These are phyloP conservation scores for Trifolium fragiferum DNA, from an alignment of 306 rosid species.

Conservation along the genomic window DNA sequence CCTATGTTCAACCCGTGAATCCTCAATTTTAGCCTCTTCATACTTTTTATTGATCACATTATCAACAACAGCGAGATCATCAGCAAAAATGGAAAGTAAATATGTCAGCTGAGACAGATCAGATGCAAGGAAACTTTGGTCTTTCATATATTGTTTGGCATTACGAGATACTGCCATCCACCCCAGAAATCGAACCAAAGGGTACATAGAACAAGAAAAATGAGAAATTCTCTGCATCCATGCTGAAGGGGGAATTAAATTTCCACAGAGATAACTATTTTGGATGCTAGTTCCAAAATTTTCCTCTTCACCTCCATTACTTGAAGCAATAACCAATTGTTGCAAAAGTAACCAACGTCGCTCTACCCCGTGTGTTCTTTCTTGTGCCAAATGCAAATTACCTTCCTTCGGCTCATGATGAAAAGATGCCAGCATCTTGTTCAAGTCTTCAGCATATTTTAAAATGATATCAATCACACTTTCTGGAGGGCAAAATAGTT, in stretches of 20 bases:
- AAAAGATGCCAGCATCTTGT: constrained; percentile 64
- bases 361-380: constrained; percentile 65
- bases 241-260: constrained; percentile 85
- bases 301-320: constrained; percentile 61
- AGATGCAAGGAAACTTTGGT: constrained; percentile 73
- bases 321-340: constrained; percentile 76
- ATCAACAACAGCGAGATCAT: constrained; percentile 87
- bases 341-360: constrained; percentile 90
- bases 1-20: constrained; percentile 44
- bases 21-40: constrained; percentile 54
- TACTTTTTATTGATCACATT: constrained; percentile 57
- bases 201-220: constrained; percentile 65
- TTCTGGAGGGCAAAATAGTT: constrained; percentile 73
- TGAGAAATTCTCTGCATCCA: constrained; percentile 78
- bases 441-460: constrained; percentile 81
- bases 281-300: constrained; percentile 54
- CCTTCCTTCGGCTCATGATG: constrained; percentile 66
- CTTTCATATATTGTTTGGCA: constrained; percentile 77
- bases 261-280: constrained; percentile 61
- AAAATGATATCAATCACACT: constrained; percentile 74
- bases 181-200: constrained; percentile 90
- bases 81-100: constrained; percentile 75
- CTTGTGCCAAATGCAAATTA: constrained; percentile 57
- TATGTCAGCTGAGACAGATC: constrained; percentile 75
- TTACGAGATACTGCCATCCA: constrained; percentile 98